Evolutionary conservation across 1,139 yeast genomes (phyloP), one percentile per base, ranked within the genome.

Genomic region (Lodderomyces oxycetoniae): DNA sequence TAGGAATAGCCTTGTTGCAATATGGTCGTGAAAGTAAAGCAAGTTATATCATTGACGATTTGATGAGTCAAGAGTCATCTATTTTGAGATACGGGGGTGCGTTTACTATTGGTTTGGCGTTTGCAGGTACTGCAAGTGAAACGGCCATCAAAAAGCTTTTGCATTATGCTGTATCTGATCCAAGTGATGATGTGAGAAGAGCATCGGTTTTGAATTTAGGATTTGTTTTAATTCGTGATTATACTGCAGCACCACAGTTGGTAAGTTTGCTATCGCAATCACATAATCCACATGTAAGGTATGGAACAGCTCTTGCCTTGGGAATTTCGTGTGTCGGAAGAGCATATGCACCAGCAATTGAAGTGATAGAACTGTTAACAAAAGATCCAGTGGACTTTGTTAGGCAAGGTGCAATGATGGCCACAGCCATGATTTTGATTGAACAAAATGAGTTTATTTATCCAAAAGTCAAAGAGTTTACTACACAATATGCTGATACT

Each of bases 311-410:
- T 3, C 70, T 91, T 78, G 98, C 99, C 0, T 72, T 91, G 45
- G 98, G 97, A 61, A 85, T 93, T 41, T 79, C 97, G 3, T 89
- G 97, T 68, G 96, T 97, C 19, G 98, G 98, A 35, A 83, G 94
- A 56, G 93, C 89, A 4, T 66, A 85, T 38, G 78, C 83, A 36
- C 80, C 91, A 29, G 98, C 98, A 0, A 75, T 91, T 42, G 96
- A 88, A 45, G 88, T 93, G 15, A 71, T 91, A 47, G 95, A 87
- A 61, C 96, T 97, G 23, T 75, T 91, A 64, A 77, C 91, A 26
- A 86, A 86, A 52, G 99, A 91, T 60, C 79, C 96, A 1, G 95
- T 88, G 32, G 99, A 91, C 58, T 91, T 91, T 62, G 98, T 93
- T 30, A 85, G 97, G 57, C 98, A 91, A 63, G 97, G 97, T 47